Evolutionary conservation across 1,139 yeast genomes (phyloP).

Genomic region (Taphrina confusa): DNA sequence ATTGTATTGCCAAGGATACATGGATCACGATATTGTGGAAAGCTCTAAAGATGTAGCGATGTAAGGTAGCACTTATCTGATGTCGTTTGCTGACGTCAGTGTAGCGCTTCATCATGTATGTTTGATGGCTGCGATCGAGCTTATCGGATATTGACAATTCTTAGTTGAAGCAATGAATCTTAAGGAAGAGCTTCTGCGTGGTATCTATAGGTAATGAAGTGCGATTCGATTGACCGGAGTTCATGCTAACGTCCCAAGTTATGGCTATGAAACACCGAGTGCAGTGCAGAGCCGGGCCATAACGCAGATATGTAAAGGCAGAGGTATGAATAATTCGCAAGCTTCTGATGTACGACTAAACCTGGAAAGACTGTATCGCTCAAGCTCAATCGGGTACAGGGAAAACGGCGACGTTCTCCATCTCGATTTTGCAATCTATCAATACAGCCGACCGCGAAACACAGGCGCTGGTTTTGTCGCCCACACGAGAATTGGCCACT

Average conservation of each 20-base stretch:
- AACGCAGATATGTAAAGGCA: slow-evolving; percentile 91
- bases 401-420: slow-evolving; percentile 98
- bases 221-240: too few species aligned
- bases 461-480: slow-evolving; percentile 93
- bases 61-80: not conserved
- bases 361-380: slow-evolving; percentile 78
- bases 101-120: slow-evolving; percentile 21
- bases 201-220: slow-evolving; percentile 71
- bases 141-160: not conserved
- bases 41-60: slow-evolving; percentile 13
- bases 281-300: slow-evolving; percentile 99
- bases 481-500: slow-evolving; percentile 97
- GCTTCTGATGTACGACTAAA: not conserved
- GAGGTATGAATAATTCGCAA: slow-evolving; percentile 43
- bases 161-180: slow-evolving; percentile 39
- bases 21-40: slow-evolving; percentile 1
- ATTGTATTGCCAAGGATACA: too few species aligned
- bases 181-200: slow-evolving; percentile 50
- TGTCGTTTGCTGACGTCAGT: not conserved
- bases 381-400: slow-evolving; percentile 99
- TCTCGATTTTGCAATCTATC: slow-evolving; percentile 81
- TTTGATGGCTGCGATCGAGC: not conserved
- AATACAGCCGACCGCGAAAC: slow-evolving; percentile 56
- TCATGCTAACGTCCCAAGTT: too few species aligned
- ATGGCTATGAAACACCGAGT: slow-evolving; percentile 97